Evolutionary conservation across 345 rosid species (phyloP).

Genomic region (Conringia planisiliqua): DNA sequence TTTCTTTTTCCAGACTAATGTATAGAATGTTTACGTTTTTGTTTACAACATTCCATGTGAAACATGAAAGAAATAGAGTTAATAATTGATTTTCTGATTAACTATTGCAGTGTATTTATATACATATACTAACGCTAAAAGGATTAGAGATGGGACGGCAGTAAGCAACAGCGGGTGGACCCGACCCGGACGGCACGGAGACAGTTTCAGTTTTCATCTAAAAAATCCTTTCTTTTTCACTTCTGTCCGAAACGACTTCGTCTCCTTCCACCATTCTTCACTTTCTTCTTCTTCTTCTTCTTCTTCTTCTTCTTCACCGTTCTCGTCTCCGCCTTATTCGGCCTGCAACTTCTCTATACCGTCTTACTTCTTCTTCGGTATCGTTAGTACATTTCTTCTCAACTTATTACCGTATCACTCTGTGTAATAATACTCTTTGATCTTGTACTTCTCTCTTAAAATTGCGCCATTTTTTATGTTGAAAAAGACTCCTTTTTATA

Average conservation of each 20-base stretch:
- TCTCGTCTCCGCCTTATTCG: constrained; percentile 5
- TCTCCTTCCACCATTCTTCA: constrained; percentile 23
- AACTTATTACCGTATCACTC: background rate
- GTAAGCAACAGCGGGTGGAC: constrained; percentile 23
- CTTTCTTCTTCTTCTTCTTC: background rate
- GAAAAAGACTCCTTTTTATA: background rate
- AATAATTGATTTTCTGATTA: background rate
- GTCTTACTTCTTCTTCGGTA: constrained; percentile 6
- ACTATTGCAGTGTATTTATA: background rate
- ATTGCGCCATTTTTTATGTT: background rate
- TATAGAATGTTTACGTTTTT: background rate
- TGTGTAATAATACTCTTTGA: background rate
- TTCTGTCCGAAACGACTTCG: constrained; percentile 13
- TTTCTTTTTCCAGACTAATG: background rate
- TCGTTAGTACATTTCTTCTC: background rate
- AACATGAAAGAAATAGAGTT: background rate
- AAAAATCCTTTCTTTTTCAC: background rate
- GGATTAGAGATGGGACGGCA: constrained; percentile 9
- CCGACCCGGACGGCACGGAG: constrained; percentile 37
- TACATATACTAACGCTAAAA: background rate
- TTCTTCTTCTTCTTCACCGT: background rate
- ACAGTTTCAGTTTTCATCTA: constrained; percentile 24
- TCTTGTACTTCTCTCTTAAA: background rate
- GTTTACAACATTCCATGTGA: background rate
- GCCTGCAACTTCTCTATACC: background rate